Evolutionary conservation across 2,329 filamentous ascomycete genomes (phyloP).

Genomic region (Penicillium sp.): DNA sequence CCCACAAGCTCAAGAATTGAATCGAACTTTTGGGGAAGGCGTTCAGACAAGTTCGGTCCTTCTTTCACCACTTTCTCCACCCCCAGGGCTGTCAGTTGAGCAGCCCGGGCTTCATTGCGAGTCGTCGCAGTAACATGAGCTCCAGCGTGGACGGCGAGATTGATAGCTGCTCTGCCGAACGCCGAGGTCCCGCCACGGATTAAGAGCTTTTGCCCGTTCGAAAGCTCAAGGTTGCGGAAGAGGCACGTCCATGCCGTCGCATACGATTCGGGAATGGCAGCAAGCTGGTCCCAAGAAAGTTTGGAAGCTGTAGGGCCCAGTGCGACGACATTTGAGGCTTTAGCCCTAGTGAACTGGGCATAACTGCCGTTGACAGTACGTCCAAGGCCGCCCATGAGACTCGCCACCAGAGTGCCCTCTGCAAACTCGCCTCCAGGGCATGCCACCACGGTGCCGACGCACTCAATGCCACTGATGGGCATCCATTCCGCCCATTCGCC

Average conservation of each 20-base stretch:
- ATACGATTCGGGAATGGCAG: constrained; percentile 46
- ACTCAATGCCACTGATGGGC: constrained; percentile 45
- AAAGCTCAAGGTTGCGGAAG: constrained; percentile 41
- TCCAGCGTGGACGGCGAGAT: constrained; percentile 40
- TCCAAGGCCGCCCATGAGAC: constrained; percentile 50
- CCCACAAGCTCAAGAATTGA: constrained; percentile 45
- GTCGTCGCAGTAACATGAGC: constrained; percentile 46
- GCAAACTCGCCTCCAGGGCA: constrained; percentile 39
- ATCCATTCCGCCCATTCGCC: constrained; percentile 36
- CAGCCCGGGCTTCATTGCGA: constrained; percentile 33
- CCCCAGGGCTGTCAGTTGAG: constrained; percentile 32
- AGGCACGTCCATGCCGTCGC: constrained; percentile 45
- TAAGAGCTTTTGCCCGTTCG: constrained; percentile 38
- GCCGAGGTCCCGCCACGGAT: constrained; percentile 48
- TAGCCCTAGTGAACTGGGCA: constrained; percentile 41
- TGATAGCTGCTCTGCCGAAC: constrained; percentile 45
- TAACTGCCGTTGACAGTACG: constrained; percentile 44
- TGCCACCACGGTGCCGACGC: constrained; percentile 45
- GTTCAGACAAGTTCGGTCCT: constrained; percentile 1
- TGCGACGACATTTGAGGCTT: constrained; percentile 38
- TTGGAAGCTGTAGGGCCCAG: constrained; percentile 16
- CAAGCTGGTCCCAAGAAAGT: constrained; percentile 44
- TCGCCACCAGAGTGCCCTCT: constrained; percentile 38
- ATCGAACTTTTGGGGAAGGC: constrained; percentile 32
- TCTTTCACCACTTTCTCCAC: constrained; percentile 32